These are phyloP conservation scores for Aspergillus phoenicis DNA, from an alignment of 2,329 filamentous ascomycete species.

Conservation along the genomic window DNA sequence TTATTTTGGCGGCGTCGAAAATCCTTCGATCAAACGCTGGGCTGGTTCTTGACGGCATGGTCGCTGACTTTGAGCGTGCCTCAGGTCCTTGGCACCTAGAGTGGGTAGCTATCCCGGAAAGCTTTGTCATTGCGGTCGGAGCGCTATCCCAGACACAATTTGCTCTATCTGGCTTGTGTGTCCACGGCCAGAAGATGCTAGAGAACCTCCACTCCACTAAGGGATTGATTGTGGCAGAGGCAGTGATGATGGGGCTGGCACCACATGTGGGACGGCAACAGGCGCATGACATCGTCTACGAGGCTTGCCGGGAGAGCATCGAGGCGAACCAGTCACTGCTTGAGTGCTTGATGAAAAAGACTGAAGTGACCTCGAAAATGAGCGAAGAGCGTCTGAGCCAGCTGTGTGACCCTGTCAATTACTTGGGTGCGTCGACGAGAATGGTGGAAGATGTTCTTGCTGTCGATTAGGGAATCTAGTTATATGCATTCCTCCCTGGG, in stretches of 20 bases:
- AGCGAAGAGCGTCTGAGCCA: constrained; percentile 53
- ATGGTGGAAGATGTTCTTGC: constrained; percentile 40
- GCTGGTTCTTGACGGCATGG: constrained; percentile 59
- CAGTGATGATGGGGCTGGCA: constrained; percentile 65
- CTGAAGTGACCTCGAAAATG: constrained; percentile 48
- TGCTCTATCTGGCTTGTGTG: constrained; percentile 54
- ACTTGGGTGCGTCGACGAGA: constrained; percentile 37
- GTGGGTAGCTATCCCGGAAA: constrained; percentile 59
- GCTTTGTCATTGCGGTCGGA: constrained; percentile 57
- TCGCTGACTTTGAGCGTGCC: constrained; percentile 60
- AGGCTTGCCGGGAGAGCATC: constrained; percentile 55
- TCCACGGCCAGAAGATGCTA: constrained; percentile 54
- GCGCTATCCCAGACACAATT: constrained; percentile 59
- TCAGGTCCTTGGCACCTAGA: constrained; percentile 63
- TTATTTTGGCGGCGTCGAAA: constrained; percentile 59
- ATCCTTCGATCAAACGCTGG: constrained; percentile 56
- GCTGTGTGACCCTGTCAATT: constrained; percentile 58
- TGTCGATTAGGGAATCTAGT: constrained; percentile 1
- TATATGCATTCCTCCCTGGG: neutral
- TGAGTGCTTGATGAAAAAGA: constrained; percentile 44
- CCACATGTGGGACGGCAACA: constrained; percentile 54
- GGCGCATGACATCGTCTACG: constrained; percentile 60
- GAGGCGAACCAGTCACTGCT: constrained; percentile 48
- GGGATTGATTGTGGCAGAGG: constrained; percentile 60
- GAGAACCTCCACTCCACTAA: constrained; percentile 54